Conservation (phyloP, 1,139 yeast species). For the Pichia sp. region DNA sequence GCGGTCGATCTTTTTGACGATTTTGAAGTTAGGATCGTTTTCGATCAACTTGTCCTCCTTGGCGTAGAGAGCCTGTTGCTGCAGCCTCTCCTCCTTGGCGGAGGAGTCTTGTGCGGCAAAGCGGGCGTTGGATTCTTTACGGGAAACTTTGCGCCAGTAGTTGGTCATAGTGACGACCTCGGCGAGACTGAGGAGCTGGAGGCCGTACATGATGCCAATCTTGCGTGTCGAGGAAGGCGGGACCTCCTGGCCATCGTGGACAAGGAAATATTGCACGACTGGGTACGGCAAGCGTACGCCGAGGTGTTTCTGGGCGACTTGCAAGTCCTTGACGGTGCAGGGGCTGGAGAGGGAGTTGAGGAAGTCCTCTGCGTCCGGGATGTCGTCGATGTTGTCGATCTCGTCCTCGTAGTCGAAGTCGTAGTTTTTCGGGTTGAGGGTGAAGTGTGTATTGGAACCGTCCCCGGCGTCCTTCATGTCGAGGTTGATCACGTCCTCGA, state of each 20-base stretch:
- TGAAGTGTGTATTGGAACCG: constrained; percentile 2
- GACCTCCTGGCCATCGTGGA: constrained; percentile 68
- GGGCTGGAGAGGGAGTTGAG: constrained; percentile 46
- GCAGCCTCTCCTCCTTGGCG: neutral
- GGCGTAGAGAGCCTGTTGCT: constrained; percentile 1
- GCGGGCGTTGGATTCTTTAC: constrained; percentile 28
- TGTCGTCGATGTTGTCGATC: constrained; percentile 10
- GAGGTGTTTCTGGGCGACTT: constrained; percentile 63
- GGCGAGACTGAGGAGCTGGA: constrained; percentile 61
- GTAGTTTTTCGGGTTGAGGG: constrained; percentile 1
- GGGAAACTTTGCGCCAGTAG: constrained; percentile 64
- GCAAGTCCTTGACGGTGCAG: constrained; percentile 59
- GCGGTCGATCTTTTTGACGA: constrained; percentile 13
- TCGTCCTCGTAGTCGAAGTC: constrained; percentile 11
- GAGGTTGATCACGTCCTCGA: constrained; percentile 15
- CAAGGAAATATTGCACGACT: constrained; percentile 53
- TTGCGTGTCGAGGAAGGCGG: constrained; percentile 47
- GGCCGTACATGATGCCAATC: constrained; percentile 60
- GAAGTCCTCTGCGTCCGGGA: constrained; percentile 23
- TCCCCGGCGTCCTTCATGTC: constrained; percentile 6
- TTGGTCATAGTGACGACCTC: constrained; percentile 61
- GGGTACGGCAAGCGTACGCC: constrained; percentile 55
- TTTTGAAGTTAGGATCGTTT: constrained; percentile 21
- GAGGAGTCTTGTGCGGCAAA: neutral
- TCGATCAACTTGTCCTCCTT: constrained; percentile 13